These are phyloP conservation scores for Funneliformis geosporum DNA, from an alignment of 192 early-diverging fungal genomes.

Conservation along the genomic window DNA sequence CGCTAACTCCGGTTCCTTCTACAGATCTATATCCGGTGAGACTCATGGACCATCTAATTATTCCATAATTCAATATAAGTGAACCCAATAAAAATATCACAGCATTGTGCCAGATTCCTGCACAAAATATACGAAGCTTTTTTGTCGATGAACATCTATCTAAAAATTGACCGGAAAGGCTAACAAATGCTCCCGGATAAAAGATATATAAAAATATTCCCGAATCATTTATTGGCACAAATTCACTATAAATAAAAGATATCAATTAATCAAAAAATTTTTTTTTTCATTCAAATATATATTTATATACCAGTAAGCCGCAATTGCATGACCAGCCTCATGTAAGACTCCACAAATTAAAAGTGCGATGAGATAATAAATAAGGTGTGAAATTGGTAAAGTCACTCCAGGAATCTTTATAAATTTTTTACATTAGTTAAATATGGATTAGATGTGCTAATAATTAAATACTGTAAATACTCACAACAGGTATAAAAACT, in stretches of 20 bases:
- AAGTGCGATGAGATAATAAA: slow-evolving; percentile 66
- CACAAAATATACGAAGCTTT: slow-evolving; percentile 66
- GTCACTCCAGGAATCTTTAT: slow-evolving; percentile 76
- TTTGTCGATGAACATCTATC: slow-evolving; percentile 43
- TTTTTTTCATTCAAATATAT: not conserved
- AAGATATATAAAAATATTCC: slow-evolving; percentile 69
- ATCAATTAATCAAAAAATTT: no score
- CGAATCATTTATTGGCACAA: slow-evolving; percentile 56
- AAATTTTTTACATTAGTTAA: not conserved
- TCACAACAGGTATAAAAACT: slow-evolving; percentile 67
- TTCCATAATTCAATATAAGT: slow-evolving; percentile 46
- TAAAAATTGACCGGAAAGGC: slow-evolving; percentile 52
- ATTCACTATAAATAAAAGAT: slow-evolving; percentile 48
- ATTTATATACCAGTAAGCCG: slow-evolving; percentile 64
- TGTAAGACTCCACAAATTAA: slow-evolving; percentile 67
- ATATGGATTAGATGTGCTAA: not conserved
- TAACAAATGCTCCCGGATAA: slow-evolving; percentile 80
- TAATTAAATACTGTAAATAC: not conserved
- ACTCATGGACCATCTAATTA: slow-evolving; percentile 43
- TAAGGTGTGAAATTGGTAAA: slow-evolving; percentile 64
- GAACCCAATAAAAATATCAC: slow-evolving; percentile 50
- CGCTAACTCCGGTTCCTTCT: slow-evolving; percentile 53
- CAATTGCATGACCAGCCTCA: slow-evolving; percentile 75
- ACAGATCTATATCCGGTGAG: slow-evolving; percentile 55
- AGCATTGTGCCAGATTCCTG: slow-evolving; percentile 76